Evolutionary conservation across 768 basidiomycete genomes (phyloP).

Genomic region (Termitomyces sp.): DNA sequence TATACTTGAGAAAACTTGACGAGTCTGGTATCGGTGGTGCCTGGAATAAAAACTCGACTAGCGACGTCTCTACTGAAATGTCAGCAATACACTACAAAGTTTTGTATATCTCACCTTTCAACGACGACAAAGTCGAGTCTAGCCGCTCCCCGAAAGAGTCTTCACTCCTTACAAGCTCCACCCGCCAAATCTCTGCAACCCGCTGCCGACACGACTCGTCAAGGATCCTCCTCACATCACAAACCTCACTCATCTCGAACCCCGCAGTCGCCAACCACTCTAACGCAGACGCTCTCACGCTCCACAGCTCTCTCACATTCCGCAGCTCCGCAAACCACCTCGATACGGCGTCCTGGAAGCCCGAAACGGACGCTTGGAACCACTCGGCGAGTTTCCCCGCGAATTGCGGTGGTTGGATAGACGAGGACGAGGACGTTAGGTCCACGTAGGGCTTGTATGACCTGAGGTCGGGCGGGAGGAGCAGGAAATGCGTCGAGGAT

Average conservation of each 20-base stretch:
- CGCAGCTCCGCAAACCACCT: slow-evolving; percentile 57
- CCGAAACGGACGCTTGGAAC: slow-evolving; percentile 50
- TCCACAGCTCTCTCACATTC: slow-evolving; percentile 69
- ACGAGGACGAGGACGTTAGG: slow-evolving; percentile 50
- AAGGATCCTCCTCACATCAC: slow-evolving; percentile 35
- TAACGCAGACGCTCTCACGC: slow-evolving; percentile 46
- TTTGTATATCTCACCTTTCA: no score
- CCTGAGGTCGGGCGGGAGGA: slow-evolving; percentile 65
- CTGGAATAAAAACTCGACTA: slow-evolving; percentile 52
- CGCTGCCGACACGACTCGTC: slow-evolving; percentile 51
- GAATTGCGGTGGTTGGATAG: slow-evolving; percentile 38
- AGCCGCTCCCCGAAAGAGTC: slow-evolving; percentile 42
- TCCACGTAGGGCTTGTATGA: slow-evolving; percentile 87
- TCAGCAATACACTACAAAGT: not conserved
- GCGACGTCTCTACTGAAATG: slow-evolving; percentile 38
- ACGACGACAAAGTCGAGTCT: slow-evolving; percentile 27
- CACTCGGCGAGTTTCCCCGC: slow-evolving; percentile 49
- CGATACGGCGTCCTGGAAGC: slow-evolving; percentile 37
- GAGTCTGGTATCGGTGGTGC: slow-evolving; percentile 42
- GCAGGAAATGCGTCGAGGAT: slow-evolving; percentile 75
- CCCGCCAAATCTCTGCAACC: slow-evolving; percentile 55
- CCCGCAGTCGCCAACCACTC: slow-evolving; percentile 39
- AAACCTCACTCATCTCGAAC: slow-evolving; percentile 45
- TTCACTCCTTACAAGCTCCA: slow-evolving; percentile 36
- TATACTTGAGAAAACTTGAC: slow-evolving; percentile 54